Base-by-base conservation (phyloP, 208 protist genomes). In the Leishmania gerbilli region DNA sequence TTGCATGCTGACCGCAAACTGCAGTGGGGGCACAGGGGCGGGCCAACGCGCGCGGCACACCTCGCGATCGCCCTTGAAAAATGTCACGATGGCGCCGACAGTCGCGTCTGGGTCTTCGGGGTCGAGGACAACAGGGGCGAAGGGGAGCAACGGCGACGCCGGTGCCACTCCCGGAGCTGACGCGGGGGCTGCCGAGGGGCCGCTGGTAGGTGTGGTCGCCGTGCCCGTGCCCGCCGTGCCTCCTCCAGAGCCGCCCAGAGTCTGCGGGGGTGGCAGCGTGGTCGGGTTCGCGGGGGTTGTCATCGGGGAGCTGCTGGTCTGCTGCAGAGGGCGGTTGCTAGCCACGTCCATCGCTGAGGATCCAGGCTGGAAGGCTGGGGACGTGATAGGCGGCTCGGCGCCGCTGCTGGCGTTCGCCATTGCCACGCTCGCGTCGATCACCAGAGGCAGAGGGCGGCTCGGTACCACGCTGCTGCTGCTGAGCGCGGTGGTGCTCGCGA, bases 1-100 rank as follows among this genome's bases (percentile, higher is more conserved):
- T 68, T 93, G 89, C 81, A 97, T 86, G 82, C 94, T 96, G 58
- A 93, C 92, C 0, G 94, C 94, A 74, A 96, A 96, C 77, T 94
- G 92, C 51, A 97, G 80, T 34, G 92, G 91, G 15, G 92, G 90
- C 34, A 93, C 85, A 17, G 94, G 94, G 1, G 86, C 83, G 0
- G 89, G 94, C 91, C 91, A 96, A 62, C 87, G 85, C 71, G 90
- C 88, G 76, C 88, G 88, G 58, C 88, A 90, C 65, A 80, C 78
- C 34, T 89, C 79, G 11, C 80, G 80, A 45, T 88, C 80, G 2
- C 79, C 84, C 53, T 88, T 88, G 51, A 79, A 79, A 47, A 94
- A 92, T 1, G 83, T 88, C 9, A 94, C 82, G 47, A 92, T 40
- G 9, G 90, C 90, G 37, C 84, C 85, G 27, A 91, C 86, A 24